Evolutionary conservation across 169 alveolate genomes (phyloP).

Genomic region (Cryptosporidium canis): DNA sequence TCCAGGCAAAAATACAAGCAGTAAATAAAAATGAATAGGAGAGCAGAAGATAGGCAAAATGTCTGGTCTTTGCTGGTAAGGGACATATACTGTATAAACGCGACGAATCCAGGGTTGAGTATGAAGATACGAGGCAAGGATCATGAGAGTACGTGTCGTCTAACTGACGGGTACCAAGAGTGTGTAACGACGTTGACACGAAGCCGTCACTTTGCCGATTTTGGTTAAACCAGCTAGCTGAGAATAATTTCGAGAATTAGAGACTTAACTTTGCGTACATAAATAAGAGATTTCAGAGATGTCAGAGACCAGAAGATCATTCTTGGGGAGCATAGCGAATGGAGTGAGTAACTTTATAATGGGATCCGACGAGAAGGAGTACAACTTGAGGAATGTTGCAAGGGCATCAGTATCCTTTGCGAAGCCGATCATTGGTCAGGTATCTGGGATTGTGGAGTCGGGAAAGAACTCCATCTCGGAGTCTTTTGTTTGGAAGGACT

Average conservation of each 20-base stretch:
- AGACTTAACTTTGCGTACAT: neutral
- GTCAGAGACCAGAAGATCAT: constrained; percentile 47
- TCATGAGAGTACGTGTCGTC: constrained; percentile 4
- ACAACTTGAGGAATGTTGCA: constrained; percentile 26
- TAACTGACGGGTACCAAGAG: neutral
- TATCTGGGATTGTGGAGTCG: constrained; percentile 11
- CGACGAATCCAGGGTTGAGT: neutral
- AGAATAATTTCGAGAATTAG: neutral
- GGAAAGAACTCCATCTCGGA: constrained; percentile 59
- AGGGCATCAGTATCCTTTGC: constrained; percentile 29
- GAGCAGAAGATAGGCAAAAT: neutral
- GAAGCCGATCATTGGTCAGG: constrained; percentile 40
- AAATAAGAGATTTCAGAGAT: neutral
- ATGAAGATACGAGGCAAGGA: neutral
- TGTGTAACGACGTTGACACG: neutral
- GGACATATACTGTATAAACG: neutral
- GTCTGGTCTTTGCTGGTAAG: neutral
- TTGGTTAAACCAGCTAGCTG: neutral
- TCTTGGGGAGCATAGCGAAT: constrained; percentile 9
- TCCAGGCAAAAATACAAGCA: neutral
- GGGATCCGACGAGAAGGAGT: constrained; percentile 32
- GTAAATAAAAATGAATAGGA: neutral
- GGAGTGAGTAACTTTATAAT: constrained; percentile 39
- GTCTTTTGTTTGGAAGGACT: constrained; percentile 35
- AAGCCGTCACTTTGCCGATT: neutral